phyloP scores from a whole-genome alignment of 2,329 filamentous ascomycete species.

The Pseudodiploospora longispora region DNA sequence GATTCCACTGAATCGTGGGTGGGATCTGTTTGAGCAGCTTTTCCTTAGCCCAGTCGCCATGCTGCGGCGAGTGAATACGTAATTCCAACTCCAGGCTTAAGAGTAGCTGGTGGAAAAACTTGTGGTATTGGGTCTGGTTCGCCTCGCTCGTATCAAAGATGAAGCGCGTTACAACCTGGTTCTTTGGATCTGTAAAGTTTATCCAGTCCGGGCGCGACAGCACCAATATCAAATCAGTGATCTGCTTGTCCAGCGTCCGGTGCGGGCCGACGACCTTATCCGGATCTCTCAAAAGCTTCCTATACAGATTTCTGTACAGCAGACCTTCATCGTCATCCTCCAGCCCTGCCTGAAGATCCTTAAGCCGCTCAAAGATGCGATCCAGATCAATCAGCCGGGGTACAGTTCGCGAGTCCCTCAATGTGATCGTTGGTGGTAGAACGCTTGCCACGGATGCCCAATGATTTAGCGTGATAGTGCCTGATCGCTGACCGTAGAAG shows the following conservation, averaged over 20 bases:
- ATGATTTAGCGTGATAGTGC: constrained; percentile 64
- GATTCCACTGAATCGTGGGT: constrained; percentile 62
- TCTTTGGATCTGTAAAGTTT: constrained; percentile 61
- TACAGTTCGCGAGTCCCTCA: constrained; percentile 49
- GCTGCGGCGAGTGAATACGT: constrained; percentile 55
- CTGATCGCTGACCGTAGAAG: constrained; percentile 56
- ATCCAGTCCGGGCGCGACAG: constrained; percentile 64
- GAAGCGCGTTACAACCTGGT: constrained; percentile 67
- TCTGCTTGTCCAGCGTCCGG: constrained; percentile 60
- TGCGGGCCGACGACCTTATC: constrained; percentile 54
- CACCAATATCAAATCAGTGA: constrained; percentile 62
- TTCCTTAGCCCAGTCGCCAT: constrained; percentile 56
- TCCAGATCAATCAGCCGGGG: constrained; percentile 54
- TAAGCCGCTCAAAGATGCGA: constrained; percentile 50
- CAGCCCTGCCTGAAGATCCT: constrained; percentile 47
- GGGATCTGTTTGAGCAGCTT: constrained; percentile 58
- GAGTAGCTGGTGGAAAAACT: constrained; percentile 70
- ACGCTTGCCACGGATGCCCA: constrained; percentile 55
- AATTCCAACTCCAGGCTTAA: constrained; percentile 64
- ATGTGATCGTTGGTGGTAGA: constrained; percentile 45
- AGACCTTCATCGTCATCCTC: constrained; percentile 50
- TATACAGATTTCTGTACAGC: constrained; percentile 58
- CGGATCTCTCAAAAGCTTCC: constrained; percentile 58
- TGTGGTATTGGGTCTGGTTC: constrained; percentile 50
- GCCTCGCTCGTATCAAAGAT: constrained; percentile 53